Base-by-base conservation (phyloP, 768 basidiomycete genomes). In the Boletus huronensis region DNA sequence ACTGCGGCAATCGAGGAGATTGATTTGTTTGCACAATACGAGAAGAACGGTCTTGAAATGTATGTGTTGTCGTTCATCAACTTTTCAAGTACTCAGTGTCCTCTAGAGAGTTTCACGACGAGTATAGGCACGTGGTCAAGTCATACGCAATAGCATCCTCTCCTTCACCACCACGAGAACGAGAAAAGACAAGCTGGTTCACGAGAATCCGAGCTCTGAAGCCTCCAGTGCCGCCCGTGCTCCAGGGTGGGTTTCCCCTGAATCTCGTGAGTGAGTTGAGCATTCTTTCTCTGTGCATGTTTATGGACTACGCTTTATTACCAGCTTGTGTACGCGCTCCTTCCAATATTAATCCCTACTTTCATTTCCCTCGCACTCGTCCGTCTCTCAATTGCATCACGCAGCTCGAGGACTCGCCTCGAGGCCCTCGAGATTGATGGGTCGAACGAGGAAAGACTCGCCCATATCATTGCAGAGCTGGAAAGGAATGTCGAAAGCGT, bases 1-100 rank as follows among this genome's bases (percentile, higher is more conserved):
- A 92, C 90, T 1, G 82, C 88, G 7, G 83, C 84, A 8, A 86
- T 93, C 31, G 87, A 90, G 55, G 68, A 74, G 0, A 70, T 78
- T 56, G 88, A 95, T 68, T 78, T 82, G 0, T 93, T 92, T 66
- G 72, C 74, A 13, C 77, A 81, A 14, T 73, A 81, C 57, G 70
- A 74, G 21, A 72, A 66, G 1, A 85, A 77, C 53, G 88, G 87
- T 2, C 71, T 93, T 21, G 68, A 83, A 61, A 68, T 92, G 85
- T 87, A 68, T 21, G 81, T 43, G 19, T 31, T 34, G n/a, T 34
- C 46, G 29, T 58, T 41, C 48, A 35, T 35, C 46, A 35, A 28
- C 48, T 44, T 48, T 56, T 11, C 44, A 44, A 17, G 26, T 39
- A 5, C 42, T 57, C 52, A 61, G 39, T 38, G 47, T 45, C 31